These are phyloP conservation scores for Pseudoperonospora humuli DNA, from an alignment of 352 stramenopile species.

Conservation along the genomic window DNA sequence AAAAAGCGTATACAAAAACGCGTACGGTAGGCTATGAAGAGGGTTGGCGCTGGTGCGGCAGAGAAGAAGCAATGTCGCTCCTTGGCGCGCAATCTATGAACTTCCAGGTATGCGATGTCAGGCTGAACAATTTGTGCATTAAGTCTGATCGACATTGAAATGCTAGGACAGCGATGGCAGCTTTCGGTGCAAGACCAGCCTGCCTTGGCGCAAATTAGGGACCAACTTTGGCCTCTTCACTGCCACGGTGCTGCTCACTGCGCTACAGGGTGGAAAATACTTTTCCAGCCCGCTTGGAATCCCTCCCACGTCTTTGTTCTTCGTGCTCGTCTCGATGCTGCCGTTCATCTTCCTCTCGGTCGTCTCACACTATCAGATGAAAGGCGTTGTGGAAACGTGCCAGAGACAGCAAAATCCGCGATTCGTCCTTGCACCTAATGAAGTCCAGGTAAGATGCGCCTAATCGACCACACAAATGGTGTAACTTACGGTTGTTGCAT, in stretches of 20 bases:
- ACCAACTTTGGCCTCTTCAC: conserved; percentile 71
- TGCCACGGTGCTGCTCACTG: conserved; percentile 79
- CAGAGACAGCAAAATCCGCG: conserved; percentile 29
- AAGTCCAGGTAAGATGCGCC: too few species aligned
- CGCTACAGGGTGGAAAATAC: conserved; percentile 82
- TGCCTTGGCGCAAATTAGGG: conserved; percentile 56
- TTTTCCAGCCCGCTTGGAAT: conserved; percentile 86
- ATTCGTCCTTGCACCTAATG: conserved; percentile 36
- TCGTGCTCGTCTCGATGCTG: conserved; percentile 60
- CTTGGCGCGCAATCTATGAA: conserved; percentile 22
- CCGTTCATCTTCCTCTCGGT: conserved; percentile 64
- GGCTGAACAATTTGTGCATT: not conserved
- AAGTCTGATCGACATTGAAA: not conserved
- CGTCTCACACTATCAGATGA: conserved; percentile 53
- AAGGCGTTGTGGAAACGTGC: conserved; percentile 28
- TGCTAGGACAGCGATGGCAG: conserved; percentile 17
- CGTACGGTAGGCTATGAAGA: conserved; percentile 78
- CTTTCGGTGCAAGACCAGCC: conserved; percentile 23
- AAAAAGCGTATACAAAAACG: conserved; percentile 68
- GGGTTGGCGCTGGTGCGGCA: conserved; percentile 31
- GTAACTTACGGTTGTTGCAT: conserved; percentile 1
- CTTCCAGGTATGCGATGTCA: conserved; percentile 15
- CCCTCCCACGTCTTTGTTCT: conserved; percentile 69
- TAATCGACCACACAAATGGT: too few species aligned
- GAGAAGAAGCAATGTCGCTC: conserved; percentile 20